These are phyloP conservation scores for Yarrowia deformans DNA, from an alignment of 805 yeast genomes.

Conservation along the genomic window DNA sequence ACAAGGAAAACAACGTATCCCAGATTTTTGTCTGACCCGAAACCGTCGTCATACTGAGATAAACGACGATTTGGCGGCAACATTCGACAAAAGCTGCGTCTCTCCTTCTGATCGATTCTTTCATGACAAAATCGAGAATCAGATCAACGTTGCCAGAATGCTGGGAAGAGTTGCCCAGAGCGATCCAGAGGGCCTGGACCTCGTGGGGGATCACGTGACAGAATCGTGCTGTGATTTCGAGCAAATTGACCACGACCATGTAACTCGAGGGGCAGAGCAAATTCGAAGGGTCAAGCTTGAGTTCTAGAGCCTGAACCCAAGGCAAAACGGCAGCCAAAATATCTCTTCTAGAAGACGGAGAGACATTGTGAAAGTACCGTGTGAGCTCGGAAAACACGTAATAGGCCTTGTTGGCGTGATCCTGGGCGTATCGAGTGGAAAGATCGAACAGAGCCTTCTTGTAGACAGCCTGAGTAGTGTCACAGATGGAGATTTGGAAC, in stretches of 20 bases:
- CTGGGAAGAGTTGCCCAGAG: constrained; percentile 75
- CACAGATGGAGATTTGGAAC: constrained; percentile 73
- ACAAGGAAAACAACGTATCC: constrained; percentile 69
- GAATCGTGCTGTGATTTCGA: constrained; percentile 83
- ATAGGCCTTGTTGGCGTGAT: constrained; percentile 65
- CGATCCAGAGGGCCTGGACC: constrained; percentile 94
- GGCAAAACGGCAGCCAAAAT: constrained; percentile 82
- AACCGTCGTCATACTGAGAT: constrained; percentile 55
- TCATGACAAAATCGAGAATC: constrained; percentile 72
- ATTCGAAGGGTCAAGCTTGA: constrained; percentile 57
- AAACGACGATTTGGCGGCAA: constrained; percentile 82
- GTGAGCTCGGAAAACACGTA: constrained; percentile 75
- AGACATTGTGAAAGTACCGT: constrained; percentile 68
- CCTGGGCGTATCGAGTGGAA: constrained; percentile 71
- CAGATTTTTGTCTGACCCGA: constrained; percentile 63
- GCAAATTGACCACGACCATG: constrained; percentile 80
- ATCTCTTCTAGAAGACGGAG: constrained; percentile 71
- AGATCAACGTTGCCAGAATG: constrained; percentile 71
- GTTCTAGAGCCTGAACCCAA: constrained; percentile 87
- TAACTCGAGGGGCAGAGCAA: constrained; percentile 50
- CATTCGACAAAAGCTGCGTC: constrained; percentile 78
- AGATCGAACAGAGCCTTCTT: constrained; percentile 84
- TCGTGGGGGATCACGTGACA: constrained; percentile 80
- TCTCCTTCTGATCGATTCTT: constrained; percentile 70
- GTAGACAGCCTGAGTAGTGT: constrained; percentile 80